A percentile compares a stretch with the other conserved stretches of the same genome.
Evolutionary conservation across 495 filamentous ascomycete species (phyloP).

Genomic region (Aspergillus funiculosus): DNA sequence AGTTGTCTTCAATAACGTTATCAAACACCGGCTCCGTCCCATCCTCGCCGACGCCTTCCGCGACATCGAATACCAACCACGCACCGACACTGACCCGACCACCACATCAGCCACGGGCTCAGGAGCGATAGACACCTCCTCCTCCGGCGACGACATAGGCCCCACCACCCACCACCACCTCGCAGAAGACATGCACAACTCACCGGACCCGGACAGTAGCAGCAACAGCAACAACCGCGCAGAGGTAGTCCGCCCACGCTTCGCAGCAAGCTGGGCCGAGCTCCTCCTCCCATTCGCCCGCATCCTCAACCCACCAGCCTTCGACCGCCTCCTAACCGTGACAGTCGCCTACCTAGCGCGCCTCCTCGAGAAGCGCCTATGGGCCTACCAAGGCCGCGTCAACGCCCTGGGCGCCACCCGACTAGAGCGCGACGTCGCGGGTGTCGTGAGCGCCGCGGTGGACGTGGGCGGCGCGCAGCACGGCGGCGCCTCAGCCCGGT

Average conservation of each 20-base stretch:
- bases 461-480: constrained; percentile 48
- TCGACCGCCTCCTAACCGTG: constrained; percentile 62
- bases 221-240: too few relatives aligned
- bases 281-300: constrained; percentile 77
- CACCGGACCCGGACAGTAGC: too few relatives aligned
- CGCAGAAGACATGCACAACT: constrained; percentile 35
- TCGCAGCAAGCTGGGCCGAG: constrained; percentile 76
- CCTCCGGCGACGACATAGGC: constrained; percentile 16
- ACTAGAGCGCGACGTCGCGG: constrained; percentile 81
- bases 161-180: constrained; percentile 14
- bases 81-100: constrained; percentile 39
- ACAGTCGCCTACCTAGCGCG: constrained; percentile 67
- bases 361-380: constrained; percentile 85
- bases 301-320: constrained; percentile 70
- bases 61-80: constrained; percentile 72
- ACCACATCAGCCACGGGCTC: constrained; percentile 11
- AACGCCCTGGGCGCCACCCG: constrained; percentile 79
- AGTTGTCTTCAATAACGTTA: constrained; percentile 80
- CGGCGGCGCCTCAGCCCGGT: constrained; percentile 40
- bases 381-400: constrained; percentile 73
- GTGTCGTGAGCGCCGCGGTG: constrained; percentile 70
- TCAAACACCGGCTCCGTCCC: constrained; percentile 80
- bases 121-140: background rate
- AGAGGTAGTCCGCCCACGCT: constrained; percentile 62
- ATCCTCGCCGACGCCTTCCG: constrained; percentile 84